Evolutionary conservation across 805 yeast genomes (phyloP), one percentile per base, ranked within the genome.

Genomic region (Hanseniaspora opuntiae): DNA sequence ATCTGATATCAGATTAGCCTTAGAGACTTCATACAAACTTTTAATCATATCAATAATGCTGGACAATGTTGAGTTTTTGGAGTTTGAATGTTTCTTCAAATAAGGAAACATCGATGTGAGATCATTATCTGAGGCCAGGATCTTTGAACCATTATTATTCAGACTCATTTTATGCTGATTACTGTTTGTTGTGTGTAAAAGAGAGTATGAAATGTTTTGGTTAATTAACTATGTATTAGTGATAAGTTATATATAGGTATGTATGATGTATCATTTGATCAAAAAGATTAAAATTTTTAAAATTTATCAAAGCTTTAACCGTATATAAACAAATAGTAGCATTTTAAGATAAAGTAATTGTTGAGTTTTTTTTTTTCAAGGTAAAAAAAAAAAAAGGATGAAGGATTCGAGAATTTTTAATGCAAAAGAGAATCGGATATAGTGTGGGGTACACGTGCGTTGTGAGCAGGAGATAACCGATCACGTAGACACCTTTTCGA

Each of bases 81-180:
- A 20, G 30, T 46, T 36, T n/a, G 25, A 16, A 19, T 11, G 5
- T 20, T 40, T 54, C 25, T 35, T 52, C 30, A 52, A 19, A 42
- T 46, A 45, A 16, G 50, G 55, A 25, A 48, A 45, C 53, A 49
- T 50, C 19, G 53, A 36, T 28, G 28, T 49, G 2, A 55, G 22
- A 38, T 52, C 47, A 9, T 47, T 22, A n/a, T 42, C 45, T 17
- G 45, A 42, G 11, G 45, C 45, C 28, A 42, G 22, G 12, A 17
- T 32, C 35, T 25, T 28, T 8, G 45, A 17, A 16, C 35, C 35
- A 16, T 25, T 42, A 7, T 32, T 45, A 5, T 32, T 45, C 17
- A 20, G 16, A 35, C 39, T 36, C 24, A 22, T 47, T 25, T 6
- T 32, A 30, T 33, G 9, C 9, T 25, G 28, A 8, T 25, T 25